Base-by-base conservation (phyloP, 192 early-diverging fungal species). In the Backusella tuberculispora region DNA sequence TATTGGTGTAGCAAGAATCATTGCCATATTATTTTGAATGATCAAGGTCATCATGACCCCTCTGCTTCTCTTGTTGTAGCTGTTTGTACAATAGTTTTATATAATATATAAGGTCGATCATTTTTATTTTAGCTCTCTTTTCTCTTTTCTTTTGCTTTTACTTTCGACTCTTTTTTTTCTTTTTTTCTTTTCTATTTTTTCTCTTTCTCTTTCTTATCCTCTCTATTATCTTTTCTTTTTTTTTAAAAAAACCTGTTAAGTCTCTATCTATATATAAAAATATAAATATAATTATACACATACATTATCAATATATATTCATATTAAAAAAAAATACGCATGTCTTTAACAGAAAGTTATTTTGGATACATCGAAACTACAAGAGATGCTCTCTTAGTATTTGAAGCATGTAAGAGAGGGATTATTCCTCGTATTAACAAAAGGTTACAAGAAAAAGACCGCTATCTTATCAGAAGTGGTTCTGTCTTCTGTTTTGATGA, bases 401-500 rank as follows among this genome's bases (percentile, higher is more conserved):
- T 95, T 34, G 91, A 95, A 81, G 94, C 93, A 3, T 92, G 91
- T 72, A 86, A 90, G 40, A 83, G 83, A 43, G 88, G 88, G 17
- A 69, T 91, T 1, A 71, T 95, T 21, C 89, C 90, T 13, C 87
- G 89, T 34, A 86, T 95, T 45, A 82, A 82, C 19, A 80, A 90
- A 19, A 85, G 94, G 15, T 82, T 94, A 13, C 90, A 90, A 67
- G 92, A 93, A 10, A 78, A 83, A 63, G 92, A 95, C 63, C 90
- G 91, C 73, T 84, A 87, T 48, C 81, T 87, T 29, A 90, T 95
- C 53, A 74, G 83, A 53, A 90, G 88, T 21, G 94, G 94, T 37
- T 88, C 91, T 6, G 85, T 95, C 17, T 91, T 95, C 37, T 91
- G 95, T 47, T 95, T 94, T 85, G 92, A 95, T 75, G 93, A 95